Evolutionary conservation across 2,329 filamentous ascomycete species (phyloP).

Genomic region (Scedosporium boydii): DNA sequence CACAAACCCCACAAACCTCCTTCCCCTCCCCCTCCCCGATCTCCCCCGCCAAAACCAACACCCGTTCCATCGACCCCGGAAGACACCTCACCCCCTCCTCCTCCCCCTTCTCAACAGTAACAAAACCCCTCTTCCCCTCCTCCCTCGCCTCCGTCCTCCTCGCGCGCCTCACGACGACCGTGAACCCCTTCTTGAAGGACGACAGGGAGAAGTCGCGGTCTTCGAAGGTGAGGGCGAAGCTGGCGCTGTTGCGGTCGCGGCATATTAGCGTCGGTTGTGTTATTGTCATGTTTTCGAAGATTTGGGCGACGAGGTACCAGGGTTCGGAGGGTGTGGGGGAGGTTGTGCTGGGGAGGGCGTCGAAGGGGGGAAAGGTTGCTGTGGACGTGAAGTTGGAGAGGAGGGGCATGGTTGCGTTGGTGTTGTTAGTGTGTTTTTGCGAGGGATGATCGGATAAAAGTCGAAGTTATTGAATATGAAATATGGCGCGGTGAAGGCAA

Average conservation of each 20-base stretch:
- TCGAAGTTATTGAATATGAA: background rate
- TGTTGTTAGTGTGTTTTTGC: background rate
- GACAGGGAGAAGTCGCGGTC: slow-evolving; percentile 23
- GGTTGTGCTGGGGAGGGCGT: slow-evolving; percentile 15
- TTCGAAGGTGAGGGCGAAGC: slow-evolving; percentile 38
- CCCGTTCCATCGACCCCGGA: slow-evolving; percentile 17
- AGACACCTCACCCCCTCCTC: slow-evolving; percentile 24
- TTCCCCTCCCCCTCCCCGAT: slow-evolving; percentile 4
- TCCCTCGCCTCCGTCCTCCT: slow-evolving; percentile 20
- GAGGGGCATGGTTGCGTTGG: background rate
- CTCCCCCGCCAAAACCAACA: slow-evolving; percentile 18
- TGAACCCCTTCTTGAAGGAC: slow-evolving; percentile 30
- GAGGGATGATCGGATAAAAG: background rate
- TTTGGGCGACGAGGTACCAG: slow-evolving; percentile 32
- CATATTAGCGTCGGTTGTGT: slow-evolving; percentile 38
- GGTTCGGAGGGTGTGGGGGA: background rate
- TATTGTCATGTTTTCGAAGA: slow-evolving; percentile 38
- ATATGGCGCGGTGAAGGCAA: background rate
- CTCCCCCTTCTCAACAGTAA: slow-evolving; percentile 23
- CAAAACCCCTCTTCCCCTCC: slow-evolving; percentile 27
- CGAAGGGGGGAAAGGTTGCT: slow-evolving; percentile 24
- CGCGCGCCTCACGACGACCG: slow-evolving; percentile 27
- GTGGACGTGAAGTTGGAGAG: slow-evolving; percentile 20
- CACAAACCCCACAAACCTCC: slow-evolving; percentile 18
- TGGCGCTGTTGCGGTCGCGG: slow-evolving; percentile 25